Evolutionary conservation across 2,329 filamentous ascomycete species (phyloP), one percentile per base, ranked within the genome.

Genomic region (Fusarium heterosporum): DNA sequence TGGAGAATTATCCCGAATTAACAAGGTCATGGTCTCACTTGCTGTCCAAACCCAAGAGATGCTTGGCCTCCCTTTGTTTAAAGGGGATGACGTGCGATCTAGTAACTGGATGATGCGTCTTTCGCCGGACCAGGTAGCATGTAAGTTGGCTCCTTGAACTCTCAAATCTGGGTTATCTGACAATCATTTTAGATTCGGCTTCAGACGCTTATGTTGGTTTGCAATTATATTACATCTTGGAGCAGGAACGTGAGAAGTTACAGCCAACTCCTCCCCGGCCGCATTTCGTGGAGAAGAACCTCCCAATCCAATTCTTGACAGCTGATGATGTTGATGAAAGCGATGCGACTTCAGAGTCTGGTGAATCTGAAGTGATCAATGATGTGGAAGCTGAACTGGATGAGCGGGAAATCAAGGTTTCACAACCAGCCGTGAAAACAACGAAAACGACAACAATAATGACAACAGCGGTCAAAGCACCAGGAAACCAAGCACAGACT

Each of bases 171-270:
- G 11, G 12, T 14, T 14, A 10, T n/a, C 58, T 73, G 40, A 69
- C 22, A 6, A n/a, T 3, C 11, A 8, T 28, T 12, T 3, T 29
- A 92, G 89, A 94, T 77, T 89, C 92, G 11, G 93, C 93, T 13
- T 89, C 92, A 1, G 93, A 97, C 76, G 90, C 93, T 0, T 97
- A 97, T 74, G 93, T 91, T 60, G 87, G 89, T 41, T 78, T 91
- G 12, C 90, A 92, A 55, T 80, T 97, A 2, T 97, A 88, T 72
- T 82, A 92, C 61, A 83, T 85, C 1, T 80, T 97, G 42, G 90
- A 97, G 57, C 79, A 85, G 48, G 87, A 90, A 71, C 84, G 94
- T 16, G 82, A 86, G 69, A 80, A 81, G 8, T 81, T 97, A 62
- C 78, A 86, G 13, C 93, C 93, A 2, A 84, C 80, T 4, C 94